Percentiles rank a stretch among this genome's conserved stretches.
phyloP scores from a whole-genome alignment of 1,284 basidiomycete genomes.

The Leccinum angustisporum region DNA sequence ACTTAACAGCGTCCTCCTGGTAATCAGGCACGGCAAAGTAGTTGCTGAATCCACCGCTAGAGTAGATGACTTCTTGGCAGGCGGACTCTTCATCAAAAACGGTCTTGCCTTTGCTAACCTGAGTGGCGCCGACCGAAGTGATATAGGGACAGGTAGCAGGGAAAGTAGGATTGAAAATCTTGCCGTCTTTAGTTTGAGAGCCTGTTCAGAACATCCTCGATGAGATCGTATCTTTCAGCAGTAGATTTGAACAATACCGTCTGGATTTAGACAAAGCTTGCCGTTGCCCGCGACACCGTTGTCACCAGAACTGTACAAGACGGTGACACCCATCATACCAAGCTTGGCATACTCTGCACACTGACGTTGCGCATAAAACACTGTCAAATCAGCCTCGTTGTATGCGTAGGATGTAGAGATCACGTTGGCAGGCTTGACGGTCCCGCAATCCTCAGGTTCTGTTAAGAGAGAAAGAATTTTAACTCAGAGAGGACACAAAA shows the following conservation, averaged over 20 bases:
- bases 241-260: constrained; percentile 29
- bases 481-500: not conserved
- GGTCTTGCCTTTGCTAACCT: constrained; percentile 36
- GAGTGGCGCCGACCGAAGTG: constrained; percentile 50
- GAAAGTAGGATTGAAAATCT: constrained; percentile 52
- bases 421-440: constrained; percentile 47
- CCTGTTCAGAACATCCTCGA: constrained; percentile 8
- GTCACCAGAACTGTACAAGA: constrained; percentile 54
- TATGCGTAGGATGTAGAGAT: constrained; percentile 57
- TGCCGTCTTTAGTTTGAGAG: constrained; percentile 18
- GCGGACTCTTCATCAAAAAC: constrained; percentile 33
- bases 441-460: constrained; percentile 50
- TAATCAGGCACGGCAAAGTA: constrained; percentile 40
- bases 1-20: constrained; percentile 32
- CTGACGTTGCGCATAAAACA: constrained; percentile 48
- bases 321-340: constrained; percentile 47
- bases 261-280: constrained; percentile 41
- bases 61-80: constrained; percentile 33
- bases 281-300: constrained; percentile 48
- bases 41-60: constrained; percentile 49
- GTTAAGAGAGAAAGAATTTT: not conserved
- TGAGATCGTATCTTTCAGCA: not conserved
- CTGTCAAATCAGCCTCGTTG: constrained; percentile 48
- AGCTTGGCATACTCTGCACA: constrained; percentile 57
- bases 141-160: constrained; percentile 45